Conservation (phyloP, 495 filamentous ascomycete genomes). For the Hyphodiscus hymeniophilus region DNA sequence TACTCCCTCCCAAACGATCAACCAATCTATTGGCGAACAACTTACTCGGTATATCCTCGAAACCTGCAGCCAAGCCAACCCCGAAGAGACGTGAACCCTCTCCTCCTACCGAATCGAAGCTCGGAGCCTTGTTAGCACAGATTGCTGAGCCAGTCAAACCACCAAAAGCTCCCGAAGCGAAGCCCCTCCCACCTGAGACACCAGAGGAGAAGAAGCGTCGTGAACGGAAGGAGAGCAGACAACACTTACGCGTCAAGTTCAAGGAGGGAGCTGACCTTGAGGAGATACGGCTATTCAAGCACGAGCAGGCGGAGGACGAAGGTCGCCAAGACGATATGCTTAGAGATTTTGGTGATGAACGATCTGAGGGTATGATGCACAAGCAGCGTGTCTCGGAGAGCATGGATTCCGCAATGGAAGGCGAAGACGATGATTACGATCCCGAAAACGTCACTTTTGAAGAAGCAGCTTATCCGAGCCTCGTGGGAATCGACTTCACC, state of each 20-base stretch:
- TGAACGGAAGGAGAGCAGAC: slow-evolving; percentile 68
- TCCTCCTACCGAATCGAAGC: slow-evolving; percentile 22
- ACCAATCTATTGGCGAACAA: slow-evolving; percentile 20
- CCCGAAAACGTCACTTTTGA: slow-evolving; percentile 23
- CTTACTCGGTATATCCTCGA: slow-evolving; percentile 25
- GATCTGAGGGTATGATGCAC: slow-evolving; percentile 71
- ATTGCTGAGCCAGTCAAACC: slow-evolving; percentile 57
- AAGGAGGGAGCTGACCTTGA: slow-evolving; percentile 67
- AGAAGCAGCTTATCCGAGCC: slow-evolving; percentile 29
- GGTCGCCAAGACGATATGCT: slow-evolving; percentile 58
- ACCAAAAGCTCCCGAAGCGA: slow-evolving; percentile 39
- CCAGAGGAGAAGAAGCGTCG: slow-evolving; percentile 65
- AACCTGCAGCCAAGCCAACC: slow-evolving; percentile 21
- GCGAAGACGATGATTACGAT: slow-evolving; percentile 48
- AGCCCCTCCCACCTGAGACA: slow-evolving; percentile 59
- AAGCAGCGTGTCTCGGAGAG: slow-evolving; percentile 49
- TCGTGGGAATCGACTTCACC: slow-evolving; percentile 45
- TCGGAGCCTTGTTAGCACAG: slow-evolving; percentile 50
- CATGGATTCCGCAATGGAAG: slow-evolving; percentile 44
- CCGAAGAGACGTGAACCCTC: slow-evolving; percentile 28
- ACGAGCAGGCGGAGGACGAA: slow-evolving; percentile 64
- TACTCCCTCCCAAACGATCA: slow-evolving; percentile 12
- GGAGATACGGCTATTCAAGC: slow-evolving; percentile 63
- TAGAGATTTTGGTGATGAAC: slow-evolving; percentile 61
- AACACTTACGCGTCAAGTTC: slow-evolving; percentile 62